These are phyloP conservation scores for Scorias spongiosa DNA, from an alignment of 2,329 filamentous ascomycete genomes.

Conservation along the genomic window DNA sequence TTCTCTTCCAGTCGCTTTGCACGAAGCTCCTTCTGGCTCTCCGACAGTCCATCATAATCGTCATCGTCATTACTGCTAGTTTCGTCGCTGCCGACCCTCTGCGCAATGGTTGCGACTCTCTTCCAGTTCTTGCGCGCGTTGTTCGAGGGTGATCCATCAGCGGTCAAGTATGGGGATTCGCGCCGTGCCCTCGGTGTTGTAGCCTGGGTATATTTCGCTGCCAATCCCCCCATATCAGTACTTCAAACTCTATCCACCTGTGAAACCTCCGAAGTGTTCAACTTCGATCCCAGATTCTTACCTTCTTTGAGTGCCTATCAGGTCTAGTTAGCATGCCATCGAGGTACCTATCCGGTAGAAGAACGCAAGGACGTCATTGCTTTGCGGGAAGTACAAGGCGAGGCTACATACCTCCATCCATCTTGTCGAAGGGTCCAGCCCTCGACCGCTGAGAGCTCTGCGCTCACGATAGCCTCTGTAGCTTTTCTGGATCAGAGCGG, in stretches of 20 bases:
- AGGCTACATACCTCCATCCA: conserved; percentile 46
- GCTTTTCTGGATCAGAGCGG: conserved; percentile 35
- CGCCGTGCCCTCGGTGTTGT: conserved; percentile 30
- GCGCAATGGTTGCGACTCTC: conserved; percentile 54
- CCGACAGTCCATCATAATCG: conserved; percentile 25
- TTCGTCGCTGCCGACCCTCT: conserved; percentile 56
- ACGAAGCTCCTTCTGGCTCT: conserved; percentile 19
- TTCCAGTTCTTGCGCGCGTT: conserved; percentile 54
- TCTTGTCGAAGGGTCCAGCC: conserved; percentile 52
- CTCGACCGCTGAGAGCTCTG: conserved; percentile 53
- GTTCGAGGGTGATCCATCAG: background rate
- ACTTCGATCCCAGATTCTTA: conserved; percentile 5
- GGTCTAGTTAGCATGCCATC: conserved; percentile 4
- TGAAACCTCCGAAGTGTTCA: background rate
- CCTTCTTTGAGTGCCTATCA: conserved; percentile 20
- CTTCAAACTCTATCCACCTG: conserved; percentile 1
- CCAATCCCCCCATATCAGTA: conserved; percentile 9
- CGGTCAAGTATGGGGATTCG: conserved; percentile 5
- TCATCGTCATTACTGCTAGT: conserved; percentile 34
- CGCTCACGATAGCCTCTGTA: conserved; percentile 65
- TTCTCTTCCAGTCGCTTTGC: conserved; percentile 29
- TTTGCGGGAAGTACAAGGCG: background rate
- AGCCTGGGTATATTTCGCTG: conserved; percentile 38
- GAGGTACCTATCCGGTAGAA: too few species aligned
- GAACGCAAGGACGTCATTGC: too few species aligned